Evolutionary conservation across 768 basidiomycete species (phyloP).

Genomic region (Neoboletus magnificus): DNA sequence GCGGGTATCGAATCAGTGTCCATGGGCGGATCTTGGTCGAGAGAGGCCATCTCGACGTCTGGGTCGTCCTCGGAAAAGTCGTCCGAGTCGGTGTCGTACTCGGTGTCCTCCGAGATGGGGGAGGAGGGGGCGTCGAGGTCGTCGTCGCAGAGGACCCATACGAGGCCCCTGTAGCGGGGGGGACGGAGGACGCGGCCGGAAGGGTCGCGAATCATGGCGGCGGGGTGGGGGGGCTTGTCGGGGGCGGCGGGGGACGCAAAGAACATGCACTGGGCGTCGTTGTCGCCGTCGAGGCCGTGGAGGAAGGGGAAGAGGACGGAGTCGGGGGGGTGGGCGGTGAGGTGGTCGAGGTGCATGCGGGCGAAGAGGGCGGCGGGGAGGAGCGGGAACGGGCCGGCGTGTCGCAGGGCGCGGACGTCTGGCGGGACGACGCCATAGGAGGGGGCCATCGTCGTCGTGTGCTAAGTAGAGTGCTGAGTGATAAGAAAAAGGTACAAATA

Average conservation of each 20-base stretch:
- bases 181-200: slow-evolving; percentile 29
- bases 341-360: slow-evolving; percentile 57
- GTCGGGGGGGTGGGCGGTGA: slow-evolving; percentile 73
- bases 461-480: neutral
- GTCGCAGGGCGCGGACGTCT: neutral
- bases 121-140: slow-evolving; percentile 39
- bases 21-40: slow-evolving; percentile 29
- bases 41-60: slow-evolving; percentile 29
- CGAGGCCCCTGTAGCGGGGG: slow-evolving; percentile 63
- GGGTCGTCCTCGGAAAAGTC: slow-evolving; percentile 25
- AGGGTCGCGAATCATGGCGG: slow-evolving; percentile 25
- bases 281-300: slow-evolving; percentile 82
- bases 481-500: slow-evolving; percentile 27
- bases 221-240: neutral
- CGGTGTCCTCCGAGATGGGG: slow-evolving; percentile 23
- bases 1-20: slow-evolving; percentile 24
- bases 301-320: slow-evolving; percentile 83
- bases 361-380: slow-evolving; percentile 52
- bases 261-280: slow-evolving; percentile 76
- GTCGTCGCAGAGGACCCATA: slow-evolving; percentile 82
- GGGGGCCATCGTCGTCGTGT: slow-evolving; percentile 14
- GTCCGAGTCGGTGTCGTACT: slow-evolving; percentile 31
- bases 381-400: slow-evolving; percentile 22
- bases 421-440: slow-evolving; percentile 24
- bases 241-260: slow-evolving; percentile 41